Conservation (phyloP, 2,329 filamentous ascomycete genomes). For the Fonsecaea erecta region DNA sequence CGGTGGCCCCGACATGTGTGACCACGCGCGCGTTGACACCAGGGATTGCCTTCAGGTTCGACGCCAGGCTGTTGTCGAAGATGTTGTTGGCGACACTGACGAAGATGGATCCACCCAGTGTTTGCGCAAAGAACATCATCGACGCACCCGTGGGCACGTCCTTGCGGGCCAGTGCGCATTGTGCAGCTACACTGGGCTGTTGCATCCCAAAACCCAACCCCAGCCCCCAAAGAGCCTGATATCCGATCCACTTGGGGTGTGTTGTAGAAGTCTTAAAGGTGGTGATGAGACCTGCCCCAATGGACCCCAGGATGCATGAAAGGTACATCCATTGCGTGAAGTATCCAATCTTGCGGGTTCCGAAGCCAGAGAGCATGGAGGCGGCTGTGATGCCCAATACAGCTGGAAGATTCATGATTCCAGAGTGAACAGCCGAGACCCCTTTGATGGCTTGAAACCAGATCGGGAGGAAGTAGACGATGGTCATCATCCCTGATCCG, state of each 20-base stretch:
- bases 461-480: conserved; percentile 40
- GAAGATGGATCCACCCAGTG: conserved; percentile 36
- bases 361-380: conserved; percentile 34
- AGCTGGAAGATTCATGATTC: conserved; percentile 35
- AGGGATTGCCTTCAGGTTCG: conserved; percentile 23
- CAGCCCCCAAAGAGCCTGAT: conserved; percentile 42
- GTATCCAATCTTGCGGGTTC: conserved; percentile 42
- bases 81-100: conserved; percentile 38
- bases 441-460: conserved; percentile 42
- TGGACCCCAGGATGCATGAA: conserved; percentile 38
- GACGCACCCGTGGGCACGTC: conserved; percentile 39
- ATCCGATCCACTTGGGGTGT: conserved; percentile 41
- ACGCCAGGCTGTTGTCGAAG: conserved; percentile 34
- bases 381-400: conserved; percentile 33
- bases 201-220: conserved; percentile 41
- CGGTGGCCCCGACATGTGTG: conserved; percentile 32
- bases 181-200: conserved; percentile 37
- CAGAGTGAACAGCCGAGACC: conserved; percentile 42
- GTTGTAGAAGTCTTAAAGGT: conserved; percentile 38
- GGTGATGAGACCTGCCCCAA: conserved; percentile 41
- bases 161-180: conserved; percentile 36
- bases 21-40: conserved; percentile 30
- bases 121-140: conserved; percentile 37
- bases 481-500: conserved; percentile 32
- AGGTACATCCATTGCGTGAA: conserved; percentile 45